Percentiles rank a stretch among this genome's conserved stretches.
Conservation (phyloP, 2,329 filamentous ascomycete species). For the Penicillium frequentans region DNA sequence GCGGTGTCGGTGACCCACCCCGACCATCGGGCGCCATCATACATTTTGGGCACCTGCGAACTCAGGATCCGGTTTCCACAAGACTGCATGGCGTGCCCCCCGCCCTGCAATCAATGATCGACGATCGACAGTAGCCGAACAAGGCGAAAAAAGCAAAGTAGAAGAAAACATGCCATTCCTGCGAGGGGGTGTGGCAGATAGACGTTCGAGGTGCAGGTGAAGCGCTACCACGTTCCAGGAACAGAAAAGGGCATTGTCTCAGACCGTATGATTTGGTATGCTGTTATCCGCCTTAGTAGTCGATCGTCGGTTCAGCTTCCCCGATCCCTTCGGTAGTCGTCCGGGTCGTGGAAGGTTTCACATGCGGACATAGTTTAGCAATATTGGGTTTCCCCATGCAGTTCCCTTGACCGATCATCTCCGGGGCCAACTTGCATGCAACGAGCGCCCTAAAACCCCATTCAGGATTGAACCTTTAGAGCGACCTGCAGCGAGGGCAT, state of each 20-base stretch:
- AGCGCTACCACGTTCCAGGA: neutral
- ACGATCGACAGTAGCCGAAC: neutral
- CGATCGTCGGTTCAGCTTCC: neutral
- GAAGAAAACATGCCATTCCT: conserved; percentile 1
- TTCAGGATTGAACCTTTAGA: neutral
- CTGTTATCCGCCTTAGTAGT: neutral
- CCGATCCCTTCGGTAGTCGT: conserved; percentile 9
- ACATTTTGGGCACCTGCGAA: neutral
- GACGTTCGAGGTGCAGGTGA: neutral
- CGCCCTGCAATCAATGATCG: conserved; percentile 17
- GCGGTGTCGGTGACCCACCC: conserved; percentile 9
- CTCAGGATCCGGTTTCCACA: neutral
- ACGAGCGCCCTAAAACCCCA: neutral
- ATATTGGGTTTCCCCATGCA: conserved; percentile 7
- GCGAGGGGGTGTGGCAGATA: neutral
- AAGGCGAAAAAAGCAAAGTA: neutral
- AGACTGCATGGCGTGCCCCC: neutral
- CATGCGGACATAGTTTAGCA: neutral
- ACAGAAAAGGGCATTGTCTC: conserved; percentile 1
- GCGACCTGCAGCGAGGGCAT: conserved; percentile 1
- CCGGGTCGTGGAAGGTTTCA: conserved; percentile 3
- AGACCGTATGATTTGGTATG: neutral
- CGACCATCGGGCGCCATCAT: conserved; percentile 3
- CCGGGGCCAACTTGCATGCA: conserved; percentile 6
- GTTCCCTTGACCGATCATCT: conserved; percentile 1